A percentile compares a stretch with the other conserved stretches of the same genome.
phyloP scores from a whole-genome alignment of 2,329 filamentous ascomycete genomes.

The Clonostachys rosea region DNA sequence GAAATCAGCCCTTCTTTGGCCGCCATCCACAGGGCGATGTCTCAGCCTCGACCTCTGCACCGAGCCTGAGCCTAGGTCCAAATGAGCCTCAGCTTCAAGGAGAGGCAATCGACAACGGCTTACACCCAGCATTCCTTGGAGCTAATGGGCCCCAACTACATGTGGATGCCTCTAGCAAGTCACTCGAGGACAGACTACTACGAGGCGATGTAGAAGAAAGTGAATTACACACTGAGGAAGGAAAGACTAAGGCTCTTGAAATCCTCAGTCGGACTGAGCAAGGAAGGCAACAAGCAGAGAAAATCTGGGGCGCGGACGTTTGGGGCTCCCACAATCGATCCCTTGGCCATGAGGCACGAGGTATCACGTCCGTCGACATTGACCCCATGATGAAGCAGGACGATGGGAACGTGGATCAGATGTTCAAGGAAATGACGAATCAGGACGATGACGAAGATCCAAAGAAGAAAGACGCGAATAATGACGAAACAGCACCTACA shows the following conservation, averaged over 20 bases:
- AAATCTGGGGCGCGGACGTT: slow-evolving; percentile 43
- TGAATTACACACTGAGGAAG: slow-evolving; percentile 36
- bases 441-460: slow-evolving; percentile 41
- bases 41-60: slow-evolving; percentile 5
- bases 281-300: slow-evolving; percentile 44
- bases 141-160: slow-evolving; percentile 35
- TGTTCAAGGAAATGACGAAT: slow-evolving; percentile 53
- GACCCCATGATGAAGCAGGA: slow-evolving; percentile 27
- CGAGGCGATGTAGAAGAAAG: slow-evolving; percentile 39
- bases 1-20: neutral
- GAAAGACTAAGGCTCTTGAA: slow-evolving; percentile 46
- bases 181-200: slow-evolving; percentile 46
- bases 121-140: slow-evolving; percentile 39
- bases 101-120: slow-evolving; percentile 27
- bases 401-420: slow-evolving; percentile 45
- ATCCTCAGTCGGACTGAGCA: slow-evolving; percentile 44
- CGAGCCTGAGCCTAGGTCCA: neutral
- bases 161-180: slow-evolving; percentile 30
- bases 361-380: slow-evolving; percentile 16
- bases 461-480: slow-evolving; percentile 24
- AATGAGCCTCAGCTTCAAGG: slow-evolving; percentile 6
- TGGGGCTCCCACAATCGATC: slow-evolving; percentile 31
- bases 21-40: neutral
- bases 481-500: slow-evolving; percentile 8
- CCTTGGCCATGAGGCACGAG: slow-evolving; percentile 14